Evolutionary conservation across 1,139 yeast species (phyloP).

Genomic region (Protomyces inundatus): DNA sequence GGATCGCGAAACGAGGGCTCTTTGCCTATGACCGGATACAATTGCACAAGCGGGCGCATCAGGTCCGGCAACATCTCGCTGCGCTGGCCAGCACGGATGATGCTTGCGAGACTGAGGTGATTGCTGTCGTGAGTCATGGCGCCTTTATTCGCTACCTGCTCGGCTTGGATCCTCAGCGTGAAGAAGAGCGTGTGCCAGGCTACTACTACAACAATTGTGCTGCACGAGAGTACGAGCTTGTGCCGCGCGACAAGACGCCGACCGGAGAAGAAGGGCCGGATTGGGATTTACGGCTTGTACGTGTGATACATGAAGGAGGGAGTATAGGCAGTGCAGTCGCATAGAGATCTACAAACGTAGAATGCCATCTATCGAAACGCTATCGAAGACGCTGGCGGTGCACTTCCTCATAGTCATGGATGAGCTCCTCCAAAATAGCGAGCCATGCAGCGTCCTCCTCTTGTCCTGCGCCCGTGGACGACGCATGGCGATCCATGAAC

Average conservation of each 20-base stretch:
- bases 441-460: slow-evolving; percentile 13
- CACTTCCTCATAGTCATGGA: slow-evolving; percentile 8
- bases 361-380: background rate
- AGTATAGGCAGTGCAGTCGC: background rate
- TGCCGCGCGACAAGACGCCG: background rate
- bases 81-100: background rate
- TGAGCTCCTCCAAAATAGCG: slow-evolving; percentile 2
- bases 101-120: background rate
- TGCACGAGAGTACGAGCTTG: slow-evolving; percentile 1
- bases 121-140: background rate
- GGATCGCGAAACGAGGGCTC: background rate
- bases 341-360: background rate
- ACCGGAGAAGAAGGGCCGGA: background rate
- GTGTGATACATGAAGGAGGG: background rate
- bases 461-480: background rate
- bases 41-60: background rate
- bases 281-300: background rate
- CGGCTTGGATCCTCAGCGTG: background rate
- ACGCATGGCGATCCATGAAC: slow-evolving; percentile 6
- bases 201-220: slow-evolving; percentile 11
- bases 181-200: background rate
- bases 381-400: slow-evolving; percentile 13
- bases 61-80: background rate
- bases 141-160: slow-evolving; percentile 7
- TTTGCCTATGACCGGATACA: background rate